phyloP scores from a whole-genome alignment of 2,329 filamentous ascomycete genomes.

The Lasiodiplodia theobromae region DNA sequence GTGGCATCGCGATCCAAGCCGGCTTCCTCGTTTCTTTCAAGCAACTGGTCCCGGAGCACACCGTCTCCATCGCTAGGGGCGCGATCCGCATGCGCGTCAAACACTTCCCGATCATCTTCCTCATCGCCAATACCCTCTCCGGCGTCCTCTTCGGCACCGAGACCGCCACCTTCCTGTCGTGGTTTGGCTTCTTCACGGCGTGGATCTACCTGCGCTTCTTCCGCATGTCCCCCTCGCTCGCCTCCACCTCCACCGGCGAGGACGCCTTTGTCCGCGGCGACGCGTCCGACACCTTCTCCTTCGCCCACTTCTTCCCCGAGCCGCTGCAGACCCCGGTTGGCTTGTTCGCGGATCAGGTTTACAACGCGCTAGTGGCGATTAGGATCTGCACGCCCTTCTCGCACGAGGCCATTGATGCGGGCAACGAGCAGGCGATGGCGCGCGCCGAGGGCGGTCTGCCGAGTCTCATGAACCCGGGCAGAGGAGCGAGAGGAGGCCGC shows the following conservation, averaged over 20 bases:
- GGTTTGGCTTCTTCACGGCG: constrained; percentile 83
- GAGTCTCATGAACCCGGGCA: constrained; percentile 61
- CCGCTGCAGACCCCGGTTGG: constrained; percentile 79
- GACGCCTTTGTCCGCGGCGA: constrained; percentile 75
- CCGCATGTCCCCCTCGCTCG: constrained; percentile 71
- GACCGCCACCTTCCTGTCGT: constrained; percentile 79
- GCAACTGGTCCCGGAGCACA: constrained; percentile 96
- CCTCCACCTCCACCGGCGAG: constrained; percentile 61
- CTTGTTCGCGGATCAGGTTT: constrained; percentile 76
- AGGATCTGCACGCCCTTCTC: constrained; percentile 87
- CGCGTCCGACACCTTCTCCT: constrained; percentile 94
- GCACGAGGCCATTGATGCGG: constrained; percentile 76
- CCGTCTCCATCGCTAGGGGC: constrained; percentile 89
- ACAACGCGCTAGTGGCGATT: constrained; percentile 75
- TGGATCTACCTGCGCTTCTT: constrained; percentile 98
- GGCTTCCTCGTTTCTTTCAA: constrained; percentile 97
- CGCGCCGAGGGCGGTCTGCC: constrained; percentile 68
- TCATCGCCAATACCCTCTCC: constrained; percentile 72
- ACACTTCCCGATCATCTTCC: constrained; percentile 79
- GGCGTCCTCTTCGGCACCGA: constrained; percentile 71
- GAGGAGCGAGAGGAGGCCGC: constrained; percentile 62
- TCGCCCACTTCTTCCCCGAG: constrained; percentile 93
- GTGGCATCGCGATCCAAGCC: constrained; percentile 87
- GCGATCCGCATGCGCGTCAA: constrained; percentile 88
- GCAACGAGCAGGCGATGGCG: constrained; percentile 73